Evolutionary conservation across 441 rosid species (phyloP).

Genomic region (Kokia cookei): DNA sequence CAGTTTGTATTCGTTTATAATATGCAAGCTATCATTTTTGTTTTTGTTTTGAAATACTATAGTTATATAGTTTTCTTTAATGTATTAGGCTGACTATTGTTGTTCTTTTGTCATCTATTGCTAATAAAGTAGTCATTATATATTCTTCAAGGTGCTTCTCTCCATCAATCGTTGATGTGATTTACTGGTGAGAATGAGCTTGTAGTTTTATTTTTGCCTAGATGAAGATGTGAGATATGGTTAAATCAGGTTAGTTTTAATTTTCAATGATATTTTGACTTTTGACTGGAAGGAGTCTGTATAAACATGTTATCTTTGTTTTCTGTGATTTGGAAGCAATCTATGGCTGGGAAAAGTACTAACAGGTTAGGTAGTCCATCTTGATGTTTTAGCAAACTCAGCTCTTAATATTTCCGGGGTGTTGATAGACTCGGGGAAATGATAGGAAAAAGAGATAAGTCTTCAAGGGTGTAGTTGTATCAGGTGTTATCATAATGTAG

Average conservation of each 20-base stretch:
- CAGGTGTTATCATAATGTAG: background rate
- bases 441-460: too few relatives aligned
- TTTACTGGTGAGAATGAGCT: conserved; percentile 3
- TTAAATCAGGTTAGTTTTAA: background rate
- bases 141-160: background rate
- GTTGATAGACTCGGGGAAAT: background rate
- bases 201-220: background rate
- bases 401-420: background rate
- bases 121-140: background rate
- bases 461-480: too few relatives aligned
- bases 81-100: background rate
- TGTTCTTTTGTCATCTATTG: background rate
- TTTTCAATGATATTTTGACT: background rate
- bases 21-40: background rate
- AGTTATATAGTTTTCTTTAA: background rate
- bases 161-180: background rate
- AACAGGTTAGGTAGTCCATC: background rate
- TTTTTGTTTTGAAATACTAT: background rate
- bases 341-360: background rate
- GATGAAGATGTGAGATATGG: background rate
- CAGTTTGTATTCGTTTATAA: background rate
- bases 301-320: background rate
- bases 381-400: background rate
- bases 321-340: background rate
- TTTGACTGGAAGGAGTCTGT: background rate